Conservation (phyloP, 179 eudicot genomes). For the Kewa caespitosa region DNA sequence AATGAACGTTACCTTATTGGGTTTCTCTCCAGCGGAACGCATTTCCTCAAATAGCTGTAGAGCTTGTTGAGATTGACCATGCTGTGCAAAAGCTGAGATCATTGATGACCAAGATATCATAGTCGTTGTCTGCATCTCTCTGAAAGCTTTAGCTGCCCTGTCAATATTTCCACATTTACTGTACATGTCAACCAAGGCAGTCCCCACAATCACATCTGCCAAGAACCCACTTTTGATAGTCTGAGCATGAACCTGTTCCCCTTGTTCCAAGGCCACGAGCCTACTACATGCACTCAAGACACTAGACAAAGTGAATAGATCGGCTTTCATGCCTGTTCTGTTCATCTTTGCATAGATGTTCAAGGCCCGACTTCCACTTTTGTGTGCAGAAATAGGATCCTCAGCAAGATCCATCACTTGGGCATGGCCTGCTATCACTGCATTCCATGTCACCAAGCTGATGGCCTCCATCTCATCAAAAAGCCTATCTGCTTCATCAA, state of each 20-base stretch:
- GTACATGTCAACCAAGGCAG: constrained; percentile 69
- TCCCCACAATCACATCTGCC: constrained; percentile 63
- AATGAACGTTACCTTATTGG: constrained; percentile 69
- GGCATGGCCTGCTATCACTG: constrained; percentile 80
- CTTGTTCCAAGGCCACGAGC: constrained; percentile 64
- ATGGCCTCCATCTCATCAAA: constrained; percentile 50
- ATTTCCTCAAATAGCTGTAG: constrained; percentile 64
- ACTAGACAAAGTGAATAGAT: constrained; percentile 68
- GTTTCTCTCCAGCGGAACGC: constrained; percentile 58
- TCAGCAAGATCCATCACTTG: constrained; percentile 56
- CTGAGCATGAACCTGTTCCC: constrained; percentile 78
- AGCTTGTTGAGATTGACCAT: constrained; percentile 61
- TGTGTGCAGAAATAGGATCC: constrained; percentile 42
- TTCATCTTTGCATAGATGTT: constrained; percentile 43
- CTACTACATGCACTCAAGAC: constrained; percentile 55
- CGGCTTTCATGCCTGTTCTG: constrained; percentile 54
- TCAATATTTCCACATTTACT: constrained; percentile 67
- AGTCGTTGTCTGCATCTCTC: constrained; percentile 55
- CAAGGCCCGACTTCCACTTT: constrained; percentile 58
- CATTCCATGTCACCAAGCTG: constrained; percentile 73
- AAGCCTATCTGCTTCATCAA: constrained; percentile 51
- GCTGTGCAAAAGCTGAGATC: constrained; percentile 71
- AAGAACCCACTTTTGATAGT: constrained; percentile 58
- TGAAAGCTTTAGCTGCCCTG: constrained; percentile 56
- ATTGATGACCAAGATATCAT: constrained; percentile 71